A percentile compares a stretch with the other conserved stretches of the same genome.
These are phyloP conservation scores for Tolypocladium inflatum DNA, from an alignment of 2,329 filamentous ascomycete species.

Conservation along the genomic window DNA sequence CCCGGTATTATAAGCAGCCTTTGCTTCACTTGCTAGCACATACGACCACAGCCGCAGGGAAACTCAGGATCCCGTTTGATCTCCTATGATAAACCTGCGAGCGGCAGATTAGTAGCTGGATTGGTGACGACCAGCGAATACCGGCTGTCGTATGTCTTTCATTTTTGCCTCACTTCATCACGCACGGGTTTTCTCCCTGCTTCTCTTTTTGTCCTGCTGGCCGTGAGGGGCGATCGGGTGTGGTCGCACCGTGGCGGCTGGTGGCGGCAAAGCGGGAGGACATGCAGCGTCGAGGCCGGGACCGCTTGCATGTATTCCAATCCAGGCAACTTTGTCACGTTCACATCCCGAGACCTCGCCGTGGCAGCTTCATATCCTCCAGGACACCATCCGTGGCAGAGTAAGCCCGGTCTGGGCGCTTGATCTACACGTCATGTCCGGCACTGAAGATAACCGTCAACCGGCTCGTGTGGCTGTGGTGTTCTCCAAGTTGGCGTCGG, in stretches of 20 bases:
- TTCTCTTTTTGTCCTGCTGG: background rate
- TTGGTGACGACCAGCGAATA: slow-evolving; percentile 9
- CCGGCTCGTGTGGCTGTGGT: too few relatives aligned
- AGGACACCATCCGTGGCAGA: too few relatives aligned
- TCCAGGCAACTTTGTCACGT: too few relatives aligned
- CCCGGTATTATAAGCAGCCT: background rate
- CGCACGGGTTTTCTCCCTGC: background rate
- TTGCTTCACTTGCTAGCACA: background rate
- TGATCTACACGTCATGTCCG: too few relatives aligned
- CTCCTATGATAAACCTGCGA: slow-evolving; percentile 6
- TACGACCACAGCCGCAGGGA: slow-evolving; percentile 7
- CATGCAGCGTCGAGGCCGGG: background rate
- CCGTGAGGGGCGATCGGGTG: background rate
- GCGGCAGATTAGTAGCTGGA: slow-evolving; percentile 7
- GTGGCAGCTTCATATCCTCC: too few relatives aligned
- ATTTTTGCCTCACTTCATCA: background rate
- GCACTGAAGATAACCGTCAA: too few relatives aligned
- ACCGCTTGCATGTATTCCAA: background rate
- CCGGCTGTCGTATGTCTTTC: slow-evolving; percentile 9
- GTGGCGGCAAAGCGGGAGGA: background rate
- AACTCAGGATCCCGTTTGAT: slow-evolving; percentile 8
- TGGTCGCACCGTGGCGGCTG: background rate
- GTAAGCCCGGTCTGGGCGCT: too few relatives aligned
- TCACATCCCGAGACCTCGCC: too few relatives aligned
- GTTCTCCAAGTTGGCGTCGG: too few relatives aligned